Base-by-base conservation (phyloP, 495 filamentous ascomycete genomes). In the Echria macrotheca region DNA sequence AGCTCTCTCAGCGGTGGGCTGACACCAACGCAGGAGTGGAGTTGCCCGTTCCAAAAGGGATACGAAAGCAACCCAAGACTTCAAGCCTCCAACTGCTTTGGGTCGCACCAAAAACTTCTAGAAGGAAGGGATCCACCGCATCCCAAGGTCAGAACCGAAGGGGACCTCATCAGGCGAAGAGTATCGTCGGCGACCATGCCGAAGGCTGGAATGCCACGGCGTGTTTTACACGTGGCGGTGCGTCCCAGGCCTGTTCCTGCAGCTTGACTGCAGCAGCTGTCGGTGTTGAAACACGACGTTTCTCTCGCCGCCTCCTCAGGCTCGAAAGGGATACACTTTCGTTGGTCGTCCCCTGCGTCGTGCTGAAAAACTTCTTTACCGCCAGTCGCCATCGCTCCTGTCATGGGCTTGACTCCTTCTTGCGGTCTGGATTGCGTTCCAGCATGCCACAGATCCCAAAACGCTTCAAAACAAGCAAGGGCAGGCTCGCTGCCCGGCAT, bases 201-300 rank as follows among this genome's bases (percentile, higher is more conserved):
- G n/a, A n/a, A n/a, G n/a, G n/a, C n/a, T n/a, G n/a, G n/a, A n/a
- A n/a, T 44, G 26, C 42, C 26, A 32, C 25, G 9, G 14, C n/a
- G 15, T 29, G 25, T 26, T 28, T 29, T 28, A 32, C 42, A 44
- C 42, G 42, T 44, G 42, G 42, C 42, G 42, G 22, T 9, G 24
- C n/a, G 10, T 44, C 7, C 12, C 4, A 8, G 39, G 15, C 24
- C 24, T 12, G 15, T 18, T 44, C 25, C 42, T 44, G 42, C 42
- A 44, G 42, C 24, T 31, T 44, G 42, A 32, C 42, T 44, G 42
- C 42, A 44, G 29, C 41, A n/a, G 24, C 9, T 6, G 12, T 41
- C 31, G 41, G 23, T 18, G 42, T 44, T 44, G 42, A 44, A 44
- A 44, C 42, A 44, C 10, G 25, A 19, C 18, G 17, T 22, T 14